Evolutionary conservation across 176 grass and related monocot species (phyloP), one percentile per base, ranked within the genome.

Genomic region (Rhipidocladum racemiflorum): DNA sequence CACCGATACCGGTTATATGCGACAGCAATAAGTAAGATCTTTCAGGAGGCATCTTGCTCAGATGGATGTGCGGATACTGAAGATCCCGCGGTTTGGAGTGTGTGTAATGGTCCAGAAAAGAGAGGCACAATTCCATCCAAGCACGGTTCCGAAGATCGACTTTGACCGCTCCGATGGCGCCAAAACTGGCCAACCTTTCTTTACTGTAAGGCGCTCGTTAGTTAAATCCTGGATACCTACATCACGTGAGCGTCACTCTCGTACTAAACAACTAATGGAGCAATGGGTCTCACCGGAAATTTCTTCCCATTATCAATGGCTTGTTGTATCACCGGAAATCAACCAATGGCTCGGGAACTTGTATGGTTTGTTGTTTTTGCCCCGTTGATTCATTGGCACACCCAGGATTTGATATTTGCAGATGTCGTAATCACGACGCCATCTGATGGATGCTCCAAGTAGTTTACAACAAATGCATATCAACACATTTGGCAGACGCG

Each of bases 181-280:
- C 81, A 65, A 66, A 51, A 40, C 7, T 11, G 10, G 10, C 9
- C 62, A 28, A 2, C 7, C n/a, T 64, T 30, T 65, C 6, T 55
- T 51, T 83, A 50, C 10, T 50, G 51, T 16, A n/a, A 44, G 32
- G 62, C 27, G 16, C 32, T 12, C n/a, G n/a, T n/a, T n/a, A n/a
- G n/a, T n/a, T n/a, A n/a, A 53, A 28, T 27, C 35, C 18, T 74
- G 32, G 20, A 6, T 57, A 4, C 21, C 32, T 51, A 51, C 46
- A 20, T 66, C 71, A 84, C 61, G 35, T 53, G 32, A 83, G 59
- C 61, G 71, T 53, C 81, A 42, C 25, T 49, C 23, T 54, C 65
- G 3, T 40, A 38, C 67, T 27, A 42, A 76, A 44, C 6, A 14
- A 18, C 1, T 54, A 25, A 0, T 3, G 8, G 27, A 43, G 14